A percentile compares a stretch with the other conserved stretches of the same genome.
Evolutionary conservation across 257 asterid species (phyloP).

Genomic region (Lavandula angustifolia): DNA sequence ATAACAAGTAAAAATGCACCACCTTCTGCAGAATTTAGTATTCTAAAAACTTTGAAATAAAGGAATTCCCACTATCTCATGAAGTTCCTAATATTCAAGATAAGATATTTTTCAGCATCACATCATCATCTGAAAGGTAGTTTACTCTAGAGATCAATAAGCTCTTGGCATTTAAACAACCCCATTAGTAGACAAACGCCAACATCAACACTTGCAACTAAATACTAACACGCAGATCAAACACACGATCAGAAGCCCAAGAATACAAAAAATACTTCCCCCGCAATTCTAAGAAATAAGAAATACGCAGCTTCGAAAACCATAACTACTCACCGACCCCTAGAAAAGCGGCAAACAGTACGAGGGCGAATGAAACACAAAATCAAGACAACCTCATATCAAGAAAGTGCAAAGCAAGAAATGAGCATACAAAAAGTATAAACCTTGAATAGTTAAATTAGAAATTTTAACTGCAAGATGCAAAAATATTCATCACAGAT

Average conservation of each 20-base stretch:
- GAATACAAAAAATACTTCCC: too few relatives aligned
- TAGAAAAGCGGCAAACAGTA: neutral
- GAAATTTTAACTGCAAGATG: neutral
- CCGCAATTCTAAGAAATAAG: neutral
- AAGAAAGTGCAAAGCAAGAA: constrained; percentile 19
- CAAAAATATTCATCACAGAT: constrained; percentile 9
- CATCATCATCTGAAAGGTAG: constrained; percentile 23
- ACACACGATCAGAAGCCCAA: too few relatives aligned
- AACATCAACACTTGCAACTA: too few relatives aligned
- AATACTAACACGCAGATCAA: too few relatives aligned
- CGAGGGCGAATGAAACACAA: neutral
- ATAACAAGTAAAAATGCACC: constrained; percentile 18
- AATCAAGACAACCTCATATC: constrained; percentile 26
- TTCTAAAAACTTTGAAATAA: neutral
- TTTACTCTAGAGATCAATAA: constrained; percentile 27
- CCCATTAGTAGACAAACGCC: too few relatives aligned
- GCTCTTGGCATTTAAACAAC: constrained; percentile 4
- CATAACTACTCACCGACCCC: too few relatives aligned
- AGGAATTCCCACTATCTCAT: constrained; percentile 22
- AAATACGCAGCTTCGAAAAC: neutral
- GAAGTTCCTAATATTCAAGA: neutral
- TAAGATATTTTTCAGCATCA: constrained; percentile 10
- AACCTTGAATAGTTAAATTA: constrained; percentile 22
- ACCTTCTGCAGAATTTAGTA: neutral
- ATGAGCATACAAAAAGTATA: constrained; percentile 9